phyloP scores from a whole-genome alignment of 2,329 filamentous ascomycete species.

The Penicillium sp. region DNA sequence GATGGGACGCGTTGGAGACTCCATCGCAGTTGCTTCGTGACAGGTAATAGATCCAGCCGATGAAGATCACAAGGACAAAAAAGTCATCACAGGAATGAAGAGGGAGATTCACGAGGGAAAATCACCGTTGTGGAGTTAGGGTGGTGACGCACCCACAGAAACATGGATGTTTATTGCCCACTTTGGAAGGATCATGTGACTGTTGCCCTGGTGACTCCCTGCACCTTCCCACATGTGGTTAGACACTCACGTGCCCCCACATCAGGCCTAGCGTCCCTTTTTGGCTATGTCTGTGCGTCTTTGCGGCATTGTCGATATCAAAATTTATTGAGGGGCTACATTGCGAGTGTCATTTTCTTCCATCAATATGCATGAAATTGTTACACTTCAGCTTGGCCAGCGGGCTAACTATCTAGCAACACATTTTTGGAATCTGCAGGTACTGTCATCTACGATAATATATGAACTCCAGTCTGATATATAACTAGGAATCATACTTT shows the following conservation, averaged over 20 bases:
- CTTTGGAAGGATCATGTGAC: slow-evolving; percentile 28
- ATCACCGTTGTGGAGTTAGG: slow-evolving; percentile 21
- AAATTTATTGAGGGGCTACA: slow-evolving; percentile 2
- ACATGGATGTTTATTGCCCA: slow-evolving; percentile 29
- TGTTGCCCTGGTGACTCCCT: slow-evolving; percentile 31
- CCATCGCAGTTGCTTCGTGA: slow-evolving; percentile 29
- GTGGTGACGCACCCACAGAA: slow-evolving; percentile 32
- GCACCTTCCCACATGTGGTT: slow-evolving; percentile 1
- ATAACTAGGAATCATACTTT: slow-evolving; percentile 85
- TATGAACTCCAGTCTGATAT: slow-evolving; percentile 8
- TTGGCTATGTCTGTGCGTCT: slow-evolving; percentile 18
- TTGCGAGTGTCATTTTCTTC: not conserved
- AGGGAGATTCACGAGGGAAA: slow-evolving; percentile 15
- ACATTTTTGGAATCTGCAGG: slow-evolving; percentile 97
- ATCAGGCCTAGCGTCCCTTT: slow-evolving; percentile 7
- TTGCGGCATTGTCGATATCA: slow-evolving; percentile 7
- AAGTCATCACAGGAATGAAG: slow-evolving; percentile 12
- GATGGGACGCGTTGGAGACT: slow-evolving; percentile 35
- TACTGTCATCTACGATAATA: slow-evolving; percentile 37
- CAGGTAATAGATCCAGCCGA: not conserved
- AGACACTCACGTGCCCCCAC: slow-evolving; percentile 24
- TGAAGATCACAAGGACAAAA: slow-evolving; percentile 17
- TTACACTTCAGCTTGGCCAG: slow-evolving; percentile 90
- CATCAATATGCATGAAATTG: slow-evolving; percentile 78
- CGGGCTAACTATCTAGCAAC: slow-evolving; percentile 90